Conservation (phyloP, 108 stramenopile genomes). For the Fistulifera solaris region DNA sequence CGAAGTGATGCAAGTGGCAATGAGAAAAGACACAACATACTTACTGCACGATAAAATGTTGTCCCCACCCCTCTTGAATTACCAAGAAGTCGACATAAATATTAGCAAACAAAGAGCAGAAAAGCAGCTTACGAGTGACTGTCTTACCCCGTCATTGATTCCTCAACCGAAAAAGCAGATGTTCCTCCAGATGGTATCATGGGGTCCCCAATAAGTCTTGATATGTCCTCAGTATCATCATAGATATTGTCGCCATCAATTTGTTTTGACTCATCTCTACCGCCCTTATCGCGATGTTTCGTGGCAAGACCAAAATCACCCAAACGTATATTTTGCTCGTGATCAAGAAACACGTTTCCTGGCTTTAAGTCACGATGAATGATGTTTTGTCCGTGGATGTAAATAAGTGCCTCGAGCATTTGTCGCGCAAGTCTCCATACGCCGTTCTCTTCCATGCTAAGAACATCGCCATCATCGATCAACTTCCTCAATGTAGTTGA, state of each 20-base stretch:
- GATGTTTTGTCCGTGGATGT: conserved; percentile 55
- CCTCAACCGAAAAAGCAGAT: conserved; percentile 6
- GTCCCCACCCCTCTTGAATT: conserved; percentile 55
- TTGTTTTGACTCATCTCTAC: conserved; percentile 13
- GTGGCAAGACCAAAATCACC: conserved; percentile 78
- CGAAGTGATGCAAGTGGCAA: too few species aligned
- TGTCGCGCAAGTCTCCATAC: conserved; percentile 67
- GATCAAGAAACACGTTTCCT: conserved; percentile 62
- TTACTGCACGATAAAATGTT: conserved; percentile 27
- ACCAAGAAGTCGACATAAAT: too few species aligned
- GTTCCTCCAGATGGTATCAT: neutral
- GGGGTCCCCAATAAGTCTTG: conserved; percentile 25
- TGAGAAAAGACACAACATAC: too few species aligned
- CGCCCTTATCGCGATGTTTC: conserved; percentile 11
- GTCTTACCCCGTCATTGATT: conserved; percentile 55
- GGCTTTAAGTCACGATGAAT: conserved; percentile 67
- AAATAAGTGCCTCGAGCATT: conserved; percentile 68
- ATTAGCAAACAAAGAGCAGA: too few species aligned
- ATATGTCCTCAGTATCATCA: conserved; percentile 44
- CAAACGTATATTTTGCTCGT: conserved; percentile 39
- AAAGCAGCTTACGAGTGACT: too few species aligned
- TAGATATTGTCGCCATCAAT: conserved; percentile 36
- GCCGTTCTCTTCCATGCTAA: conserved; percentile 29
- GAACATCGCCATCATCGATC: conserved; percentile 51
- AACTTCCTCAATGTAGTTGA: conserved; percentile 62